Percentiles rank a stretch among this genome's conserved stretches.
Evolutionary conservation across 2,329 filamentous ascomycete genomes (phyloP).

Genomic region (Didymella segeticola): DNA sequence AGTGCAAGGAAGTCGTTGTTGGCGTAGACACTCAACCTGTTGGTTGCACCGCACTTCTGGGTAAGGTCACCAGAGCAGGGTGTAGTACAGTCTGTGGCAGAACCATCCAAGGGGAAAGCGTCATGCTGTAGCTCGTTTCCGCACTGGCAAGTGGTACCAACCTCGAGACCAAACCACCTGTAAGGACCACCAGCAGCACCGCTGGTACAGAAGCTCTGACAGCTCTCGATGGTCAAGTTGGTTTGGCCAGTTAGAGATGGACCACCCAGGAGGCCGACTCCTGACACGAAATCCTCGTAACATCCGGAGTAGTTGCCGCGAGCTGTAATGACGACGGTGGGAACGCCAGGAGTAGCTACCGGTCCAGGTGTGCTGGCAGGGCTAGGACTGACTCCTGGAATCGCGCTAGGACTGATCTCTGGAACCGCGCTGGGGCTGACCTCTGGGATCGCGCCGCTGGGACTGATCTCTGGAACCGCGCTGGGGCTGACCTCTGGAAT

Average conservation of each 20-base stretch:
- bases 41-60: constrained; percentile 2
- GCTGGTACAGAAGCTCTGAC: constrained; percentile 11
- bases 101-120: neutral
- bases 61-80: neutral
- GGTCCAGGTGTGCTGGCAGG: neutral
- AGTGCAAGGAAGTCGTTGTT: neutral
- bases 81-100: neutral
- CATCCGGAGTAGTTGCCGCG: neutral
- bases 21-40: constrained; percentile 1
- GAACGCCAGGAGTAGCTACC: neutral
- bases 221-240: neutral
- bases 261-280: neutral
- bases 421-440: neutral
- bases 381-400: neutral
- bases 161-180: constrained; percentile 16
- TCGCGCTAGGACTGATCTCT: neutral
- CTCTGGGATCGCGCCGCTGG: neutral
- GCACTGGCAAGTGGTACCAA: constrained; percentile 13
- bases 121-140: constrained; percentile 1
- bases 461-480: neutral
- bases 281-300: neutral
- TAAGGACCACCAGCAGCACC: neutral
- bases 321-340: neutral
- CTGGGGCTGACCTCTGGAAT: neutral
- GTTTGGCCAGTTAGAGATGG: neutral